phyloP scores from a whole-genome alignment of 768 basidiomycete genomes.

The Russula vinacea region DNA sequence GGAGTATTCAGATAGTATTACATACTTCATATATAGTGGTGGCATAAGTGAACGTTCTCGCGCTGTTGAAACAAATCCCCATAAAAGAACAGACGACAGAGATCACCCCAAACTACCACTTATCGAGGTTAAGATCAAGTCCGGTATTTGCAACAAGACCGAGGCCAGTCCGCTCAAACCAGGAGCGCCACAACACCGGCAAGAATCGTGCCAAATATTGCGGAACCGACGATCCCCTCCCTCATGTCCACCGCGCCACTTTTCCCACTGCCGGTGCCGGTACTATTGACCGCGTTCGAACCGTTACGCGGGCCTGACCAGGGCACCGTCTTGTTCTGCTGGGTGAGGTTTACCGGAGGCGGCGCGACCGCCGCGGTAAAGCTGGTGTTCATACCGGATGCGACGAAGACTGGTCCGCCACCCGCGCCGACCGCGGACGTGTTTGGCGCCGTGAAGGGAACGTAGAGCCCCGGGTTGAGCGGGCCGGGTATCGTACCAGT shows the following conservation, averaged over 20 bases:
- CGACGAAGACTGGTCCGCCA: slow-evolving; percentile 43
- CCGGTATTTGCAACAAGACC: neutral
- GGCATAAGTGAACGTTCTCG: no score
- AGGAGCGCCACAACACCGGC: neutral
- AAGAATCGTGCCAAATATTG: neutral
- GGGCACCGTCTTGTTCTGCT: slow-evolving; percentile 32
- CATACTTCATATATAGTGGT: no score
- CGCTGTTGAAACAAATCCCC: no score
- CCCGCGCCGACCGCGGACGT: slow-evolving; percentile 41
- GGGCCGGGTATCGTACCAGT: slow-evolving; percentile 45
- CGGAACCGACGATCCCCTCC: neutral
- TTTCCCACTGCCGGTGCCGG: neutral
- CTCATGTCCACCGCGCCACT: neutral
- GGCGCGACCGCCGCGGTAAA: slow-evolving; percentile 34
- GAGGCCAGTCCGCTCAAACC: neutral
- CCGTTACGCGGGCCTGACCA: slow-evolving; percentile 1
- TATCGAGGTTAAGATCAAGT: neutral
- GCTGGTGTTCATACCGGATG: slow-evolving; percentile 36
- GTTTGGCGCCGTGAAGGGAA: slow-evolving; percentile 49
- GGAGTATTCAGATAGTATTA: no score
- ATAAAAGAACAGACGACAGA: no score
- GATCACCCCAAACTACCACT: neutral
- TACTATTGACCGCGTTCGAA: neutral
- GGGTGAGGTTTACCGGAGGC: slow-evolving; percentile 43
- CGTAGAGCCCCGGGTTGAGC: slow-evolving; percentile 41